Percentiles rank a stretch among this genome's conserved stretches.
Evolutionary conservation across 495 filamentous ascomycete species (phyloP).

Genomic region (Neurospora tetraspora): DNA sequence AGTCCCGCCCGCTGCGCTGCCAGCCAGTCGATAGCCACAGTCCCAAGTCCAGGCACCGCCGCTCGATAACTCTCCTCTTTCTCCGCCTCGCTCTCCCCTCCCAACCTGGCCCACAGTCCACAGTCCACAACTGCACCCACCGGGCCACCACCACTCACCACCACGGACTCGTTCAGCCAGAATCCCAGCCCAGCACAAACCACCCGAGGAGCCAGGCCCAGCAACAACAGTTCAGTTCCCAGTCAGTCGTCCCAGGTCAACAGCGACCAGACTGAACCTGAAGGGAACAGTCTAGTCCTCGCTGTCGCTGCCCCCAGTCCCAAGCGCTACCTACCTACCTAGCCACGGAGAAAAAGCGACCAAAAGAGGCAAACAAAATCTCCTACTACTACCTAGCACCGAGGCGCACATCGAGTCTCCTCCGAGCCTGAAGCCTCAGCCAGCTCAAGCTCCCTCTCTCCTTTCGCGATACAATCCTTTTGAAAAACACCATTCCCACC

Average conservation of each 20-base stretch:
- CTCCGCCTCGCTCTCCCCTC: background rate
- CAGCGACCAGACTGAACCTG: background rate
- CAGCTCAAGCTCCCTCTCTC: background rate
- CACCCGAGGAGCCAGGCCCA: background rate
- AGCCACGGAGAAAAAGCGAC: background rate
- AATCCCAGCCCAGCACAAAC: background rate
- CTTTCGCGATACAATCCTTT: background rate
- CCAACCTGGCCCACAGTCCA: background rate
- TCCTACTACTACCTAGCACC: background rate
- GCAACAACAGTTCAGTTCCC: background rate
- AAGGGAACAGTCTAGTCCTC: background rate
- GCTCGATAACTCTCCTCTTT: background rate
- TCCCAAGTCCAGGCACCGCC: background rate
- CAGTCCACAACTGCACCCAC: too few species aligned
- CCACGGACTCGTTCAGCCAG: background rate
- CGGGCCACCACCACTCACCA: background rate
- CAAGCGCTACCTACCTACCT: background rate
- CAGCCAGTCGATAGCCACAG: background rate
- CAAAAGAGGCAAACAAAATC: background rate
- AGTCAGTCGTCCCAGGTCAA: background rate
- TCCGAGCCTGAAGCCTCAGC: background rate
- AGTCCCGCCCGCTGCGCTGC: background rate
- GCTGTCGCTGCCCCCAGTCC: background rate
- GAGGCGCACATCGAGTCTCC: background rate
- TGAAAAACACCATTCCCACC: background rate